Conservation (phyloP, 768 basidiomycete species). For the Suillus sp. region DNA sequence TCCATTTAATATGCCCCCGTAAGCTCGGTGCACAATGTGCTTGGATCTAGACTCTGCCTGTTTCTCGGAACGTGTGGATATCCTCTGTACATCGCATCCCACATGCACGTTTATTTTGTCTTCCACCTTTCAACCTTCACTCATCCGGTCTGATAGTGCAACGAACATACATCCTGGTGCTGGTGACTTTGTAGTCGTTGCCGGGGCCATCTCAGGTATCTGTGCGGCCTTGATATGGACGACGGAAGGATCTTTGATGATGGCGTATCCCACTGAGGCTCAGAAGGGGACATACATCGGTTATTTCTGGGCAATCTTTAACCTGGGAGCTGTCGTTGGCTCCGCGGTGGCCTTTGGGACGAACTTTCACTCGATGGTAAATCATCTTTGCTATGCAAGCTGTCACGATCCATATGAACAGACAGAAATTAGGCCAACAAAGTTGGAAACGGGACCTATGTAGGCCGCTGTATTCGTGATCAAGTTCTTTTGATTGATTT, state of each 20-base stretch:
- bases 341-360: conserved; percentile 71
- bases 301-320: conserved; percentile 85
- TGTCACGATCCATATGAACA: conserved; percentile 24
- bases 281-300: conserved; percentile 78
- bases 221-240: conserved; percentile 78
- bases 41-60: conserved; percentile 77
- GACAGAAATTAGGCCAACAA: conserved; percentile 25
- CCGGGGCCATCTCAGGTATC: conserved; percentile 78
- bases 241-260: conserved; percentile 82
- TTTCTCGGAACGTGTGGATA: conserved; percentile 76
- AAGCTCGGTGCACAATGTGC: conserved; percentile 80
- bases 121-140: conserved; percentile 19
- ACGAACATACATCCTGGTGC: conserved; percentile 69
- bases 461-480: conserved; percentile 35
- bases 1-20: conserved; percentile 20
- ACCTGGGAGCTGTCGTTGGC: conserved; percentile 78
- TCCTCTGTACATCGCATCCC: conserved; percentile 72
- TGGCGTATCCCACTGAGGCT: conserved; percentile 77
- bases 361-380: conserved; percentile 65
- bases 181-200: conserved; percentile 63
- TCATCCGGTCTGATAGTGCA: conserved; percentile 42
- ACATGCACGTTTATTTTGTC: conserved; percentile 50
- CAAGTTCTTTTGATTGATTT: conserved; percentile 52
- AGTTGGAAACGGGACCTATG: conserved; percentile 78
- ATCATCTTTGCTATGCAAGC: conserved; percentile 23